These are phyloP conservation scores for Stevia rebaudiana DNA, from an alignment of 140 eudicot species.

Conservation along the genomic window DNA sequence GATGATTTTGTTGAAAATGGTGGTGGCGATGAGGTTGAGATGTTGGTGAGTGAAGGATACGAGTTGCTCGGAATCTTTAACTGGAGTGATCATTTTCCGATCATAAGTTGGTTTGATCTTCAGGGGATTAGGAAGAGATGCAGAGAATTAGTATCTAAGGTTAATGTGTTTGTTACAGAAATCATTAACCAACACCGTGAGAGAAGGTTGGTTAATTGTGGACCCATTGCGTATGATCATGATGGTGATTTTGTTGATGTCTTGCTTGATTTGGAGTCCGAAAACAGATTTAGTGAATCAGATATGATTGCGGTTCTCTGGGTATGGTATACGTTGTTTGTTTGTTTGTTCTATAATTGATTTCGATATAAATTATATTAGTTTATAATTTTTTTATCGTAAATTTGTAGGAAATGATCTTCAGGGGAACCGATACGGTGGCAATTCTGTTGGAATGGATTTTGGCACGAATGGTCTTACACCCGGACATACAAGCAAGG, in stretches of 20 bases:
- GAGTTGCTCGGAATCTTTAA: constrained; percentile 71
- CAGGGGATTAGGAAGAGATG: constrained; percentile 83
- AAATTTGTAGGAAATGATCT: constrained; percentile 74
- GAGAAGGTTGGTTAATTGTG: constrained; percentile 25
- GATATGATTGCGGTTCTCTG: constrained; percentile 94
- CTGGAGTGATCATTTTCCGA: constrained; percentile 88
- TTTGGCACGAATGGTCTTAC: constrained; percentile 80
- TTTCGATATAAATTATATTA: neutral
- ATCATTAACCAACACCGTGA: constrained; percentile 60
- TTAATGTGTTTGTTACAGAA: constrained; percentile 55
- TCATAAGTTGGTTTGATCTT: constrained; percentile 65
- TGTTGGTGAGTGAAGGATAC: constrained; percentile 87
- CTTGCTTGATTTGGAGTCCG: constrained; percentile 71
- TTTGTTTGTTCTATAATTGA: neutral
- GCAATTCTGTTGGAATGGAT: constrained; percentile 81
- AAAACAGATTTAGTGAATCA: constrained; percentile 46
- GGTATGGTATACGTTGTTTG: too few relatives aligned
- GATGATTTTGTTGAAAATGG: constrained; percentile 16
- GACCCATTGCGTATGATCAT: neutral
- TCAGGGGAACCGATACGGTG: constrained; percentile 89
- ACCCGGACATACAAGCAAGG: constrained; percentile 72
- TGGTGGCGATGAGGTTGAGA: constrained; percentile 46
- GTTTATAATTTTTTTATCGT: neutral
- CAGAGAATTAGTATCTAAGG: constrained; percentile 40
- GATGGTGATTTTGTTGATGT: constrained; percentile 88